Evolutionary conservation across 805 yeast genomes (phyloP).

Genomic region (Hanseniaspora mollemarum): DNA sequence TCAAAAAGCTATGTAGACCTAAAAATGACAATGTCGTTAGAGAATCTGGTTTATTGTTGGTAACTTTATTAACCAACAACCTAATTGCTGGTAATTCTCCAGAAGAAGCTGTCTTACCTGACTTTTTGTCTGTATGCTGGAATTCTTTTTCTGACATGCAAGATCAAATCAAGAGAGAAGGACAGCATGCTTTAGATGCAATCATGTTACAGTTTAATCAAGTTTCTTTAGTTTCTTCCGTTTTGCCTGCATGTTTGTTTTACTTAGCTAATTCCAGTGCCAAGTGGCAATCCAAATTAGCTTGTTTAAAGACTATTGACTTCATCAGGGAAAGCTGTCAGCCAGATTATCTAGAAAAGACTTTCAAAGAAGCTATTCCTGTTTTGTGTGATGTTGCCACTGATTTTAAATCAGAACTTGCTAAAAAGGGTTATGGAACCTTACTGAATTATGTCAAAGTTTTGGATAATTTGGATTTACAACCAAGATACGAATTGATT

Average conservation of each 20-base stretch:
- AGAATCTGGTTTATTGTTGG: constrained; percentile 60
- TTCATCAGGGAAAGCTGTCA: constrained; percentile 68
- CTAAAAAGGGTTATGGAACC: constrained; percentile 67
- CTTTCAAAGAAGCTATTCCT: constrained; percentile 71
- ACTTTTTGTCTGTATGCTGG: constrained; percentile 49
- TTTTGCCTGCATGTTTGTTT: constrained; percentile 47
- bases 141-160: constrained; percentile 82
- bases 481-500: constrained; percentile 72
- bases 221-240: constrained; percentile 65
- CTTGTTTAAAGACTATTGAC: constrained; percentile 64
- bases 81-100: constrained; percentile 55
- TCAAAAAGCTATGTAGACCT: constrained; percentile 56
- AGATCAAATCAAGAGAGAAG: constrained; percentile 70
- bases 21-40: constrained; percentile 64
- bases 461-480: constrained; percentile 83
- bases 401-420: constrained; percentile 92
- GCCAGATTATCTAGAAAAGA: constrained; percentile 70
- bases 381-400: constrained; percentile 79
- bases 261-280: constrained; percentile 68
- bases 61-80: constrained; percentile 47
- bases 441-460: constrained; percentile 63
- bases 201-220: constrained; percentile 58
- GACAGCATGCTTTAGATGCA: constrained; percentile 65
- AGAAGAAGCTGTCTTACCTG: constrained; percentile 60
- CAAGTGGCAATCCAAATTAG: constrained; percentile 84